Base-by-base conservation (phyloP, 2,329 filamentous ascomycete genomes). In the Xylariaceae sp. region DNA sequence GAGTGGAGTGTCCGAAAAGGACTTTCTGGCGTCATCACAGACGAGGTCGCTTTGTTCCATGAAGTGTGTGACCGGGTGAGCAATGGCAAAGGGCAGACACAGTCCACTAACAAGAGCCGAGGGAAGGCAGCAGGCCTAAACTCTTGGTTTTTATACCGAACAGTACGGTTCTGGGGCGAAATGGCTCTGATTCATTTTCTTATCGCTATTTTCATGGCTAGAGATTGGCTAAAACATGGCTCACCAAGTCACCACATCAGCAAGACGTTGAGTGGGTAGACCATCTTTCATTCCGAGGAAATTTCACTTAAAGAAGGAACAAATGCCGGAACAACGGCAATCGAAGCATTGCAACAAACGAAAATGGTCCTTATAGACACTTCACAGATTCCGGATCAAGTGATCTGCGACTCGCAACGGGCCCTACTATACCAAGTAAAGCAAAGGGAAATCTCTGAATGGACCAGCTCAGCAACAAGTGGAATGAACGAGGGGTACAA, bases 21-120 rank as follows among this genome's bases (percentile, higher is more conserved):
- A n/a, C 76, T 96, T 1, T 90, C 96, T 65, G 93, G 91, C 1
- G 88, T 96, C 4, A 87, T 96, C 50, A 96, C 92, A 0, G 93
- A 97, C 69, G 87, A 96, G 65, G 90, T 91, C 1, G 82, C 82
- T 69, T 74, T 82, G 63, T 94, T 87, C 68, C 70, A 87, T 21
- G 82, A 88, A 40, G 80, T 91, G 2, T 85, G 83, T 60, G 68
- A 78, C 43, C 65, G 74, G 4, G 40, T 61, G 16, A 33, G 40
- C n/a, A 33, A 50, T 23, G 39, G 16, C 24, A 50, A 41, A 36
- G 48, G 17, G 33, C 45, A 45, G 9, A 31, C 36, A 28, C 48
- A 39, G 21, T 21, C 17, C 24, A 41, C 26, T 11, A 34, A 19
- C 23, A 55, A 21, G 33, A 43, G 19, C 5, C 40, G 11, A 26